Evolutionary conservation across 169 alveolate species (phyloP).

Genomic region (Cyclospora cayetanensis): DNA sequence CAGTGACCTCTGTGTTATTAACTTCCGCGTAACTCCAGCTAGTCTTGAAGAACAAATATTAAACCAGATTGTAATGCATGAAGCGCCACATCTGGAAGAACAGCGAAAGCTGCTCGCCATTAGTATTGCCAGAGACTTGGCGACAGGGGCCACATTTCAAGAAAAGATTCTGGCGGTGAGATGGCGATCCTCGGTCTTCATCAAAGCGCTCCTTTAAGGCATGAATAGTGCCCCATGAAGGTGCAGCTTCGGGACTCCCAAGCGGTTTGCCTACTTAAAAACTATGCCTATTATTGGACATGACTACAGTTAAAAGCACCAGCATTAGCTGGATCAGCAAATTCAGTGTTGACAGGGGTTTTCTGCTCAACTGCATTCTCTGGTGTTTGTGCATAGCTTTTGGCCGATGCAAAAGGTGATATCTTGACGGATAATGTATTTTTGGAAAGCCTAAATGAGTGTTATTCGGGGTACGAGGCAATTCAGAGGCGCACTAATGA

Average conservation of each 20-base stretch:
- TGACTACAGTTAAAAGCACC: background rate
- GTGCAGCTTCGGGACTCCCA: no score
- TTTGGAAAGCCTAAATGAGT: conserved; percentile 27
- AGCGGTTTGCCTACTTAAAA: no score
- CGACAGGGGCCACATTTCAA: conserved; percentile 87
- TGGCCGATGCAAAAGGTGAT: conserved; percentile 67
- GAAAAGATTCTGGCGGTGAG: conserved; percentile 87
- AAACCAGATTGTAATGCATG: conserved; percentile 92
- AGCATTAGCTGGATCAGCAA: no score
- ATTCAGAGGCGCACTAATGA: conserved; percentile 89
- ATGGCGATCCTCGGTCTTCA: no score
- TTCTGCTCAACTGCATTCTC: background rate
- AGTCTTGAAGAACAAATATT: conserved; percentile 95
- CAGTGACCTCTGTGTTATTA: conserved; percentile 91
- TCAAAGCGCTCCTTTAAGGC: no score
- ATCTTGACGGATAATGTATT: conserved; percentile 44
- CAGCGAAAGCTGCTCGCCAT: conserved; percentile 87
- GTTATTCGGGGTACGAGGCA: conserved; percentile 28
- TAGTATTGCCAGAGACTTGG: conserved; percentile 88
- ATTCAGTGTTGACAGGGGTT: no score
- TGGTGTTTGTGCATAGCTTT: conserved; percentile 48
- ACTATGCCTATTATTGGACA: no score
- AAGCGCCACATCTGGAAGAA: conserved; percentile 91
- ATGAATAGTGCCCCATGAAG: no score
- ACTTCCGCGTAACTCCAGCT: conserved; percentile 93